Conservation (phyloP, 345 rosid species). For the Aegle marmelos region DNA sequence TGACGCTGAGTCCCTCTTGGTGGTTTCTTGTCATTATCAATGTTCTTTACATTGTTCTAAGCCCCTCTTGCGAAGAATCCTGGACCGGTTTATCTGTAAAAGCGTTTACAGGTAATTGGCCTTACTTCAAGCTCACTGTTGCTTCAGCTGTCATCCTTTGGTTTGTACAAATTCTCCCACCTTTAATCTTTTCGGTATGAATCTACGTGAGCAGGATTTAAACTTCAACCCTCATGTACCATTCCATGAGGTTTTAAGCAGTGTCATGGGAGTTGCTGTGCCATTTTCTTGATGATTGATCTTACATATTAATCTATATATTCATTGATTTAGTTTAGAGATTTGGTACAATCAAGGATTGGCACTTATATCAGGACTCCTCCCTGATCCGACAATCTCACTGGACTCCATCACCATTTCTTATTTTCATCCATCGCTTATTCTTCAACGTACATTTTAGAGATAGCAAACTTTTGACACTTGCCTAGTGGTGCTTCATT, state of each 20-base stretch:
- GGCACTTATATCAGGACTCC: constrained; percentile 81
- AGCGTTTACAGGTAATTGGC: constrained; percentile 82
- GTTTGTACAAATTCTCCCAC: constrained; percentile 29
- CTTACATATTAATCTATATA: background rate
- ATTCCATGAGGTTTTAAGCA: no score
- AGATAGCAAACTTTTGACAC: background rate
- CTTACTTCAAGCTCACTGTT: constrained; percentile 79
- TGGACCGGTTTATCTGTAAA: constrained; percentile 66
- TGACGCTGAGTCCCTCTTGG: constrained; percentile 71
- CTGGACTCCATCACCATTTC: constrained; percentile 84
- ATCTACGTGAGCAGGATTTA: background rate
- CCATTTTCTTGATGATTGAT: no score
- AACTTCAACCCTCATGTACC: no score
- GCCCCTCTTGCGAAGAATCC: constrained; percentile 71
- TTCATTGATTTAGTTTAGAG: constrained; percentile 62
- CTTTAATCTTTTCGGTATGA: background rate
- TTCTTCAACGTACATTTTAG: background rate
- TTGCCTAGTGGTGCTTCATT: no score
- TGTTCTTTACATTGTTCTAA: constrained; percentile 52
- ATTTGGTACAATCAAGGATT: constrained; percentile 96
- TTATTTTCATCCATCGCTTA: constrained; percentile 17
- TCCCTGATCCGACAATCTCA: constrained; percentile 67
- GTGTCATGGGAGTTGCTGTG: no score
- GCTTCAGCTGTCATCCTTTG: constrained; percentile 90
- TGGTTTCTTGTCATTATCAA: constrained; percentile 51